These are phyloP conservation scores for Chiua virens DNA, from an alignment of 768 basidiomycete genomes.

Conservation along the genomic window DNA sequence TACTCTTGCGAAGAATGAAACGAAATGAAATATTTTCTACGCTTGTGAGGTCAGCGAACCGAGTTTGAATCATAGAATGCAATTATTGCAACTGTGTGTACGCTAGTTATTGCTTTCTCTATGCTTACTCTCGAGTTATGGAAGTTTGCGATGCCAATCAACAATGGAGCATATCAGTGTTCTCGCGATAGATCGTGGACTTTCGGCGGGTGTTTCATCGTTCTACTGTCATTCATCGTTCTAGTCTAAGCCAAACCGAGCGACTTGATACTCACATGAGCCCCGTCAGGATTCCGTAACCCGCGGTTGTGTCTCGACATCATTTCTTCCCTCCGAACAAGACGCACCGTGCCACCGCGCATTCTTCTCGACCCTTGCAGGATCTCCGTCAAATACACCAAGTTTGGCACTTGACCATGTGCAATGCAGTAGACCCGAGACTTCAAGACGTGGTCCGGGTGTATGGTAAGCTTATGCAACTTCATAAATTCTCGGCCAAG, in stretches of 20 bases:
- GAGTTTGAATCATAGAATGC: background rate
- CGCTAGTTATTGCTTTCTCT: too few relatives aligned
- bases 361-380: too few relatives aligned
- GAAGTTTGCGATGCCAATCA: too few relatives aligned
- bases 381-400: too few relatives aligned
- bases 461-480: too few relatives aligned
- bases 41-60: background rate
- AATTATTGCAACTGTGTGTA: background rate
- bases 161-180: too few relatives aligned
- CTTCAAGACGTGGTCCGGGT: too few relatives aligned
- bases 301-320: background rate
- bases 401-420: too few relatives aligned
- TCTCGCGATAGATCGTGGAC: background rate
- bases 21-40: constrained; percentile 41
- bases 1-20: constrained; percentile 39
- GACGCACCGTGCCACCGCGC: too few relatives aligned
- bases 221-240: background rate
- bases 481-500: too few relatives aligned
- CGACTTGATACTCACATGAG: constrained; percentile 9
- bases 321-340: background rate
- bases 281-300: constrained; percentile 17
- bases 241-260: constrained; percentile 17
- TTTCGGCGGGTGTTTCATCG: constrained; percentile 14
- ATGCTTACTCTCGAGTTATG: too few relatives aligned
- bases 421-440: too few relatives aligned